Percentiles rank a stretch among this genome's conserved stretches.
These are phyloP conservation scores for Pyrenophora teres DNA, from an alignment of 2,329 filamentous ascomycete species.

Conservation along the genomic window DNA sequence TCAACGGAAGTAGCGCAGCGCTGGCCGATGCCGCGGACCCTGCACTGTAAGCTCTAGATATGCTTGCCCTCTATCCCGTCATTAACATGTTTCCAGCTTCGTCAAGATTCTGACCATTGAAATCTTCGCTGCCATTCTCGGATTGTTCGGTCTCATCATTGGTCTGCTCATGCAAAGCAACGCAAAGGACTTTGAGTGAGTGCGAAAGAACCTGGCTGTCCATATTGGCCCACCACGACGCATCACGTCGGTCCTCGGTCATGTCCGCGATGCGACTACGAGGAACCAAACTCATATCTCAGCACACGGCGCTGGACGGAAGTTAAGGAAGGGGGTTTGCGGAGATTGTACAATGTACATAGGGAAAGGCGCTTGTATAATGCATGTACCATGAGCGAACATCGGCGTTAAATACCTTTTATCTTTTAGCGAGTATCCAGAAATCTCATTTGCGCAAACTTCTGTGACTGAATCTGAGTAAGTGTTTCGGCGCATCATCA, in stretches of 20 bases:
- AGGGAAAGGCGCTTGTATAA: conserved; percentile 41
- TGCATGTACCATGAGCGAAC: conserved; percentile 46
- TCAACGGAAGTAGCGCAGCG: conserved; percentile 96
- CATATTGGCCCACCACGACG: not conserved
- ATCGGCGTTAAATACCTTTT: conserved; percentile 33
- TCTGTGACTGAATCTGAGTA: conserved; percentile 1
- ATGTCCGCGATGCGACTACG: conserved; percentile 1
- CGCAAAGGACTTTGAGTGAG: conserved; percentile 69
- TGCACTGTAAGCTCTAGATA: conserved; percentile 69
- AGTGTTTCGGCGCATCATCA: conserved; percentile 1
- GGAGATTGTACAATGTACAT: conserved; percentile 39
- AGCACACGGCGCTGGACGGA: conserved; percentile 16
- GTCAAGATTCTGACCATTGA: conserved; percentile 99
- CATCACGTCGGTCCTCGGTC: conserved; percentile 1
- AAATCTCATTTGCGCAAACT: not conserved
- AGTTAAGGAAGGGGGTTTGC: conserved; percentile 8
- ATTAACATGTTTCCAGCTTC: conserved; percentile 64
- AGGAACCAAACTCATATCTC: conserved; percentile 12
- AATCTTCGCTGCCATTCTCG: conserved; percentile 97
- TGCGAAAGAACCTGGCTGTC: not conserved
- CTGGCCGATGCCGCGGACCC: conserved; percentile 93
- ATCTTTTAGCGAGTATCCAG: conserved; percentile 5
- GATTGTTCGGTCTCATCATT: conserved; percentile 94
- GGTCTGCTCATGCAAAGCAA: conserved; percentile 87
- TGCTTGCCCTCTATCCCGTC: not conserved